Percentiles rank a stretch among this genome's conserved stretches.
These are phyloP conservation scores for Inga oerstediana DNA, from an alignment of 306 rosid species.

Conservation along the genomic window DNA sequence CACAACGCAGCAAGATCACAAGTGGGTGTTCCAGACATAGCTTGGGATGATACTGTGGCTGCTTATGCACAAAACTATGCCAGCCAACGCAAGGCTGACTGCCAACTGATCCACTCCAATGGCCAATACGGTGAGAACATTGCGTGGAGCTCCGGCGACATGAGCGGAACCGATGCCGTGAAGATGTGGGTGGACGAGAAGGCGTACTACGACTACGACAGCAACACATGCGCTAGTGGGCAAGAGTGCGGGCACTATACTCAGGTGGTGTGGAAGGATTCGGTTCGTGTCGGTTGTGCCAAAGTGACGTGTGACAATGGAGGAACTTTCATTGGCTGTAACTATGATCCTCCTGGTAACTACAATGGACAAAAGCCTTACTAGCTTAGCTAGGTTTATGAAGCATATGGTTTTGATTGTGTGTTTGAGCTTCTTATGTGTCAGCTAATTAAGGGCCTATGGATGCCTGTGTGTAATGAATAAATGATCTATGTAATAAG, in stretches of 20 bases:
- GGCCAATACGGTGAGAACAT: conserved; percentile 48
- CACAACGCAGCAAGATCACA: conserved; percentile 38
- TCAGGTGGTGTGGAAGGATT: conserved; percentile 53
- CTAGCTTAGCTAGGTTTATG: not conserved
- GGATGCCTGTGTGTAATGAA: not conserved
- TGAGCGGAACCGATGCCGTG: conserved; percentile 38
- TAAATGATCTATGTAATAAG: not conserved
- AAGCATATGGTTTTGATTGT: no score
- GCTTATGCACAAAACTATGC: conserved; percentile 41
- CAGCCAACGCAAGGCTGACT: conserved; percentile 18
- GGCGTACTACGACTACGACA: conserved; percentile 34
- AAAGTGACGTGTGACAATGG: conserved; percentile 49
- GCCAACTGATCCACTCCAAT: conserved; percentile 40
- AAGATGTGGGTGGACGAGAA: conserved; percentile 52
- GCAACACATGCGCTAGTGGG: conserved; percentile 42
- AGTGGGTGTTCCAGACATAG: conserved; percentile 16
- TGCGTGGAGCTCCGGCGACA: conserved; percentile 29
- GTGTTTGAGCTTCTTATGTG: no score
- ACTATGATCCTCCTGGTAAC: conserved; percentile 66
- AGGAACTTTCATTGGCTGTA: conserved; percentile 57
- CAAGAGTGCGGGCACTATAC: conserved; percentile 50
- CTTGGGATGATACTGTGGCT: conserved; percentile 29
- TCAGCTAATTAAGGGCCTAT: not conserved
- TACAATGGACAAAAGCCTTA: conserved; percentile 43
- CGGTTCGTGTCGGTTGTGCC: conserved; percentile 53